Evolutionary conservation across 768 basidiomycete genomes (phyloP).

Genomic region (Suillus placidus): DNA sequence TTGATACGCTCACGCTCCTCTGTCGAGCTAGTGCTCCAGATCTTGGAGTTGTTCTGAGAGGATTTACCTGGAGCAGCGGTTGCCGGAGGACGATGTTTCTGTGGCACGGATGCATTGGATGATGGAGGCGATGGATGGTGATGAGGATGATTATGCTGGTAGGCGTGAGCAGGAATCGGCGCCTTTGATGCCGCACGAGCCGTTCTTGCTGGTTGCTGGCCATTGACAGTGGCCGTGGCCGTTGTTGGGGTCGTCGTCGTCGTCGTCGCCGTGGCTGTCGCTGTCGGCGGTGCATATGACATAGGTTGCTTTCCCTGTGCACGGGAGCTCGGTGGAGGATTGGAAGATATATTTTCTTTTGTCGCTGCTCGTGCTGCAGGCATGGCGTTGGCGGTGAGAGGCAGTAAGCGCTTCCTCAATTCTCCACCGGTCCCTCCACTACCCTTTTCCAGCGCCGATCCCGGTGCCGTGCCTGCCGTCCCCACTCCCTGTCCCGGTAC

Average conservation of each 20-base stretch:
- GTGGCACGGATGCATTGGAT: constrained; percentile 36
- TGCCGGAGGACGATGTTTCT: constrained; percentile 34
- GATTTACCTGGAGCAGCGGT: constrained; percentile 27
- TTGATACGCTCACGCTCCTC: constrained; percentile 98
- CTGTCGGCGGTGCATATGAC: constrained; percentile 53
- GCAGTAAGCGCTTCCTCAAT: constrained; percentile 39
- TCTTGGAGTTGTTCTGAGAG: constrained; percentile 66
- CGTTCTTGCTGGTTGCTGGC: constrained; percentile 38
- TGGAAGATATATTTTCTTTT: constrained; percentile 37
- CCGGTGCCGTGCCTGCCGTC: constrained; percentile 36
- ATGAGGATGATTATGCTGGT: constrained; percentile 51
- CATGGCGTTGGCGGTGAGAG: constrained; percentile 45
- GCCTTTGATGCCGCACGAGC: constrained; percentile 60
- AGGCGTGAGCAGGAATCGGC: constrained; percentile 54
- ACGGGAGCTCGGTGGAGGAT: constrained; percentile 71
- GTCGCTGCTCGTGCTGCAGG: constrained; percentile 44
- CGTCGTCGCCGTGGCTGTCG: constrained; percentile 16
- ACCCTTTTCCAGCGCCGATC: constrained; percentile 36
- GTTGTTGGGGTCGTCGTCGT: constrained; percentile 41
- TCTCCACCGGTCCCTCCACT: constrained; percentile 33
- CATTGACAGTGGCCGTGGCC: constrained; percentile 28
- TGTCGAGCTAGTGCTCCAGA: constrained; percentile 90
- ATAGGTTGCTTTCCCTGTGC: constrained; percentile 94
- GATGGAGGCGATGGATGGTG: constrained; percentile 54
- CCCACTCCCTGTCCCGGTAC: constrained; percentile 14